Conservation (phyloP, 2,329 filamentous ascomycete species). For the Aquanectria penicillioides region DNA sequence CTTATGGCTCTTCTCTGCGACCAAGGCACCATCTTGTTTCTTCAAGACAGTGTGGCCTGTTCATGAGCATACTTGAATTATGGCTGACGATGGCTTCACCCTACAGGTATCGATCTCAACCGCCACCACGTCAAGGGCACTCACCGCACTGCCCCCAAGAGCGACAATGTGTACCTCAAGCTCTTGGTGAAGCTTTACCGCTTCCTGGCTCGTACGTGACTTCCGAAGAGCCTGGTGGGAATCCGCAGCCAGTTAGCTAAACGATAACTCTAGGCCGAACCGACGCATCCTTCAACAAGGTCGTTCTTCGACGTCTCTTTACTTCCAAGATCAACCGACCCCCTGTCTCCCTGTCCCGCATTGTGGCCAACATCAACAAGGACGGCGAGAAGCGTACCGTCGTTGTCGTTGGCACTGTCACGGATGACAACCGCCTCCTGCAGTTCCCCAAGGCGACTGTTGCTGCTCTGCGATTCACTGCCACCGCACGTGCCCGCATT, state of each 20-base stretch:
- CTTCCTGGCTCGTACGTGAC: constrained; percentile 90
- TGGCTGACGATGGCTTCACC: constrained; percentile 68
- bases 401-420: constrained; percentile 94
- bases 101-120: constrained; percentile 77
- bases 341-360: constrained; percentile 92
- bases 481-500: constrained; percentile 94
- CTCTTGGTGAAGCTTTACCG: constrained; percentile 98
- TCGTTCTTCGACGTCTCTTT: constrained; percentile 95
- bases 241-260: constrained; percentile 22
- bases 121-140: constrained; percentile 74
- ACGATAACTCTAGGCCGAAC: constrained; percentile 77
- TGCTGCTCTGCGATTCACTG: constrained; percentile 95
- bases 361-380: constrained; percentile 76
- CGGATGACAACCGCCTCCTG: constrained; percentile 95
- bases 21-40: constrained; percentile 43
- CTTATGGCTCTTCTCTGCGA: constrained; percentile 36
- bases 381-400: constrained; percentile 83
- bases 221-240: constrained; percentile 7
- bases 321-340: constrained; percentile 99
- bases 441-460: constrained; percentile 91
- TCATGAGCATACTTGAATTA: constrained; percentile 71
- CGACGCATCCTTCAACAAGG: constrained; percentile 98
- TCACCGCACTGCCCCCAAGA: constrained; percentile 96
- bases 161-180: constrained; percentile 97
- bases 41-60: constrained; percentile 42